Base-by-base conservation (phyloP, 345 rosid species). In the Toxicodendron radicans region DNA sequence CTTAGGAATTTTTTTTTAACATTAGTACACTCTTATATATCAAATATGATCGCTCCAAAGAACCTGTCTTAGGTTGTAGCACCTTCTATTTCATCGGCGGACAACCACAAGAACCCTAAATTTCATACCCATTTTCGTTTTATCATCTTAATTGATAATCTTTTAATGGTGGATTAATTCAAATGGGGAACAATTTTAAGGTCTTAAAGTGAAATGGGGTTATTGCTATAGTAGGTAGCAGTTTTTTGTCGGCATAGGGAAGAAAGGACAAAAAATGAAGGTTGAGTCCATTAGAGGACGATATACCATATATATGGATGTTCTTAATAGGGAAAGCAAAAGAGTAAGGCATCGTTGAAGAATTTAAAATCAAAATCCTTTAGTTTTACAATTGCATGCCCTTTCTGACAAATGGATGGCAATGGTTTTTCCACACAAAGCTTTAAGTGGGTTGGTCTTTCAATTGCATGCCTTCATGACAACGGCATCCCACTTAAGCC, bases 381-480 rank as follows among this genome's bases (percentile, higher is more conserved):
- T 27, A 27, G 30, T 1, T 27, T 27, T 27, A 27, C 30, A 27
- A 27, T 27, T 27, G 30, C 30, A 27, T 27, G 30, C 30, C 27
- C 27, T 27, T 27, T 27, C 10, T 16, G 51, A 14, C 60, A 62
- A 32, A 41, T 33, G 68, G 68, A 8, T 33, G 66, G 33, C 46
- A 30, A 10, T 5, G 4, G 10, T 71, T 38, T 30, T 49, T 51
- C 51, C 68, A 3, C 60, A 20, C n/a, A 3, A n/a, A n/a, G 9
- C 11, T 0, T 6, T 54, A 5, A 74, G 65, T 66, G 78, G 62
- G 13, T 68, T 68, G 27, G 78, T 75, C 73, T 46, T n/a, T 2
- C 8, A n/a, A 10, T 18, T 30, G 10, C 30, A 58, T 41, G 30
- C 30, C 54, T 27, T 52, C 23, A 63, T 2, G 54, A 63, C 41